Conservation (phyloP, 768 basidiomycete genomes). For the Lentinula raphanica region DNA sequence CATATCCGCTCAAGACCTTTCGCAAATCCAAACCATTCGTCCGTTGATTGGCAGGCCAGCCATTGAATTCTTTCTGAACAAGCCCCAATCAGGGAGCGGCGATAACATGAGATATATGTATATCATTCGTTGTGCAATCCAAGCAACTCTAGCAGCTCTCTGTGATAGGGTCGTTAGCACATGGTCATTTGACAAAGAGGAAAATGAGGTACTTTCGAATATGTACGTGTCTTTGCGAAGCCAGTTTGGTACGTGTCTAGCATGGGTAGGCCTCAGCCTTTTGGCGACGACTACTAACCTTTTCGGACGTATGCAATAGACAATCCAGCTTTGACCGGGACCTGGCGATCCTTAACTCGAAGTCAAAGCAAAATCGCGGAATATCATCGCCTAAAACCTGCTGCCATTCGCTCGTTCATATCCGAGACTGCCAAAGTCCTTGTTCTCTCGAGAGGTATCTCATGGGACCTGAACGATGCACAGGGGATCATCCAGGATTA, state of each 20-base stretch:
- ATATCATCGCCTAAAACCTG: neutral
- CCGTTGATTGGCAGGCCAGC: neutral
- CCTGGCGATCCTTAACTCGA: neutral
- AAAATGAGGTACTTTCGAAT: neutral
- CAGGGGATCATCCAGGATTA: neutral
- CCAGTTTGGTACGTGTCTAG: neutral
- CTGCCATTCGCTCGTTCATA: neutral
- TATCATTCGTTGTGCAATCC: neutral
- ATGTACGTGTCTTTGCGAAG: neutral
- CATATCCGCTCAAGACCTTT: neutral
- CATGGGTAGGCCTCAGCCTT: too few species aligned
- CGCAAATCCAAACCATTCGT: neutral
- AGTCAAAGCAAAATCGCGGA: neutral
- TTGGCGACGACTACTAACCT: too few species aligned
- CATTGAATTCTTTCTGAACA: neutral
- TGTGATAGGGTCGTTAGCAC: neutral
- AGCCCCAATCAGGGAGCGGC: neutral
- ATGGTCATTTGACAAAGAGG: neutral
- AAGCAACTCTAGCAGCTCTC: neutral
- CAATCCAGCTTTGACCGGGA: neutral
- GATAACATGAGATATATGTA: neutral
- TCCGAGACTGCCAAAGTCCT: neutral
- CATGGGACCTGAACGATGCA: neutral
- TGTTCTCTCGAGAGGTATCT: neutral
- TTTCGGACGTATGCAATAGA: neutral